Evolutionary conservation across 2,329 filamentous ascomycete genomes (phyloP), one percentile per base, ranked within the genome.

Genomic region (Fusarium succisae): DNA sequence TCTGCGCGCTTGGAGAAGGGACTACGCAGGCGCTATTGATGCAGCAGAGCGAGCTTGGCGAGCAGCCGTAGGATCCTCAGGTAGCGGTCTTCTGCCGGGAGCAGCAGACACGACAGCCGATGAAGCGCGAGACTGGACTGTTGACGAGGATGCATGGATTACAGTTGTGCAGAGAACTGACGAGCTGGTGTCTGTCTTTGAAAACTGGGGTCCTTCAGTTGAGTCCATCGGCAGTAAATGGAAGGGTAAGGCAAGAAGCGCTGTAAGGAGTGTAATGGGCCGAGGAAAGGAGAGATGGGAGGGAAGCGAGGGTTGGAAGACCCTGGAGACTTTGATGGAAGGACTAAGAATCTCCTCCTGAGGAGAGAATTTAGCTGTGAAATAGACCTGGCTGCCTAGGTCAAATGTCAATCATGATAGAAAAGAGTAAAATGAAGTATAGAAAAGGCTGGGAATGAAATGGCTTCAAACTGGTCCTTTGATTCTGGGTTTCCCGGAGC

Each of bases 41-140:
- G 94, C 94, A 3, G 90, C 95, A 37, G 96, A 98, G 83, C 95
- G 96, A 80, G 94, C 92, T 1, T 99, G 96, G 95, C 89, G 96
- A 5, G 91, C 93, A 1, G 89, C 92, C 0, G 85, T 88, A 0
- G 86, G 87, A 57, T 83, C 89, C 75, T 86, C 90, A 35, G 79
- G 85, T 66, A 66, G 84, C 75, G 80, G 85, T 66, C 78, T 88
- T 80, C 87, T 78, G 80, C 86, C 72, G 62, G 85, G 81, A 69
- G 87, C 85, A 48, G 70, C 70, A 20, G 64, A 68, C 69, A 87
- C 85, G 50, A 66, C 61, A 37, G 63, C 66, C 8, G 70, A 70
- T 7, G 78, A 78, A 44, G 62, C 73, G 13, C 56, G 61, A n/a
- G 80, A 84, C 73, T 85, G 83, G 83, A 82, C 81, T 35, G 89